Base-by-base conservation (phyloP, 345 rosid species). In the Pistacia vera region DNA sequence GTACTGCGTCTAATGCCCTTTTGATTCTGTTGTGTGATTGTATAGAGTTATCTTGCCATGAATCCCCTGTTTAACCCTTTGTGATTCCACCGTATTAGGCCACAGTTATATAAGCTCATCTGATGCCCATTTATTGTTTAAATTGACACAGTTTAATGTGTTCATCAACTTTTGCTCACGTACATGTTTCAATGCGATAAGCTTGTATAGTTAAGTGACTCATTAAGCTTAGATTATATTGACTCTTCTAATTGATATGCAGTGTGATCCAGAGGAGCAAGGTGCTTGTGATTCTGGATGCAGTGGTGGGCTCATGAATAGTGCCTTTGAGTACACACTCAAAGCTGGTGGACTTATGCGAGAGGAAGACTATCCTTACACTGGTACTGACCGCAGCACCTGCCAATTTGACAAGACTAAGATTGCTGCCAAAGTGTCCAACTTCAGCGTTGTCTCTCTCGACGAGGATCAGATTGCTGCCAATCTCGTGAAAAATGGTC, bases 401-500 rank as follows among this genome's bases (percentile, higher is more conserved):
- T 95, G 98, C 87, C 90, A 95, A 76, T 83, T 95, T 36, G 94
- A 93, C 88, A 88, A 93, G 87, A 68, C 84, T 63, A 95, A 93
- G 90, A 79, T 95, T 73, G 98, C 82, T 25, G 94, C 97, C 25
- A 83, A 83, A 46, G 98, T 93, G 62, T 84, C 98, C 70, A 95
- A 95, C 86, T 95, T 93, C 84, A 91, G 97, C 18, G 97, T 91
- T 28, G 85, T 95, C 48, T 93, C 98, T 54, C 84, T 87, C 18
- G 92, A 95, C 16, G 98, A 95, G 79, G 94, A 91, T 51, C 97
- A 93, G 84, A 95, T 95, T 17, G 94, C 98, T 41, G 97, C 98
- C 2, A 95, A 95, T 80, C 93, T 95, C n/a, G 97, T 95, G 72
- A 85, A 85, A 74, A 88, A 88, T 17, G 98, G 98, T 48, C 98